Evolutionary conservation across 108 stramenopile genomes (phyloP).

Genomic region (Conticribra guillardii): DNA sequence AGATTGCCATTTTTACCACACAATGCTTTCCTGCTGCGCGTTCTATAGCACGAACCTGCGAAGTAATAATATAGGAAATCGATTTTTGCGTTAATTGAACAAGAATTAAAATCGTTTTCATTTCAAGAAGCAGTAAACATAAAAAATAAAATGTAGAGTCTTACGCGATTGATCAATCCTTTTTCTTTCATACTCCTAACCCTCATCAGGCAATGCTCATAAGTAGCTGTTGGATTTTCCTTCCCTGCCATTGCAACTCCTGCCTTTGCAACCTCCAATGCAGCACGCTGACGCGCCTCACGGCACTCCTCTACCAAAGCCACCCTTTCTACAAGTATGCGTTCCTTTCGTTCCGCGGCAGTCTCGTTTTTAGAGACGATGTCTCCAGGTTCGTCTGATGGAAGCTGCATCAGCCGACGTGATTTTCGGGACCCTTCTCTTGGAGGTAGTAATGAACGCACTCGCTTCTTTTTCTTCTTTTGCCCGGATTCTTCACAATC

Average conservation of each 20-base stretch:
- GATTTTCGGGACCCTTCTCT: constrained; percentile 63
- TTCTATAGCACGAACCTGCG: constrained; percentile 75
- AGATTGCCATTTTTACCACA: constrained; percentile 92
- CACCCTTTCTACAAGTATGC: constrained; percentile 39
- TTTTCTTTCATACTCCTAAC: constrained; percentile 82
- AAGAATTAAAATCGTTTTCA: too few species aligned
- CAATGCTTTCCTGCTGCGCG: constrained; percentile 88
- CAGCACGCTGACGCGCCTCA: constrained; percentile 68
- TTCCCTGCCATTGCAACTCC: constrained; percentile 48
- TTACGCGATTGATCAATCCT: constrained; percentile 64
- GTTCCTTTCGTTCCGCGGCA: constrained; percentile 24
- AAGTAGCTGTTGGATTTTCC: constrained; percentile 88
- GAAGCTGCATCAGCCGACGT: constrained; percentile 52
- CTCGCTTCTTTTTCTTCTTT: constrained; percentile 13
- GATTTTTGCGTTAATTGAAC: too few species aligned
- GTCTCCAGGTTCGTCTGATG: constrained; percentile 8
- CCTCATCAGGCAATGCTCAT: constrained; percentile 87
- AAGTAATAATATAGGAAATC: neutral
- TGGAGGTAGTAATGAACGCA: constrained; percentile 1
- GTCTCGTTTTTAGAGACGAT: neutral
- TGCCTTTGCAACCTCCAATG: constrained; percentile 51
- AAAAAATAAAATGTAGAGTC: too few species aligned
- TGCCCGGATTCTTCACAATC: constrained; percentile 3
- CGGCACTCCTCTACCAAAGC: constrained; percentile 69
- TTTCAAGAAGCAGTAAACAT: too few species aligned